These are phyloP conservation scores for Clohesyomyces aquaticus DNA, from an alignment of 495 filamentous ascomycete species.

Conservation along the genomic window DNA sequence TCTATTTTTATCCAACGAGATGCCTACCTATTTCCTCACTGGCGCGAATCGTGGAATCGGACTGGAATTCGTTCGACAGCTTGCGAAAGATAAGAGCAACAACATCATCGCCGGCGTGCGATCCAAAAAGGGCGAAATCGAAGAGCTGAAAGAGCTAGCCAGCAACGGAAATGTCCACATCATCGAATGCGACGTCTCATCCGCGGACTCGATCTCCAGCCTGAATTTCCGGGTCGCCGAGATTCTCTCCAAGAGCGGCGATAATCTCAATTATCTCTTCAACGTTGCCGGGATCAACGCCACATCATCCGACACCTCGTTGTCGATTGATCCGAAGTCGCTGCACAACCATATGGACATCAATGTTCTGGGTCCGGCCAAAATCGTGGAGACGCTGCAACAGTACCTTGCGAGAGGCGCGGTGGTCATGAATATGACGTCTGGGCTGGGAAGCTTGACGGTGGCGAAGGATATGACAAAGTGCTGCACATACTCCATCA, in stretches of 20 bases:
- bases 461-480: slow-evolving; percentile 32
- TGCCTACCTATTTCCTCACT: slow-evolving; percentile 60
- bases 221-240: slow-evolving; percentile 46
- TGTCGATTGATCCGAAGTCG: slow-evolving; percentile 46
- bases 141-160: slow-evolving; percentile 39
- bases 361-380: slow-evolving; percentile 38
- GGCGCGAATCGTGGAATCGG: slow-evolving; percentile 62
- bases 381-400: slow-evolving; percentile 34
- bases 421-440: slow-evolving; percentile 38
- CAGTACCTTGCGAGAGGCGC: slow-evolving; percentile 29
- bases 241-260: slow-evolving; percentile 38
- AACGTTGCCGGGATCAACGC: slow-evolving; percentile 52
- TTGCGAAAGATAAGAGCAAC: slow-evolving; percentile 51
- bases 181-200: slow-evolving; percentile 51
- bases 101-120: slow-evolving; percentile 57
- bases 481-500: slow-evolving; percentile 36
- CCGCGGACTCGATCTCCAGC: slow-evolving; percentile 34
- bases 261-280: slow-evolving; percentile 51
- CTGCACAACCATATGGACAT: slow-evolving; percentile 40
- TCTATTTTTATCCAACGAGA: no score
- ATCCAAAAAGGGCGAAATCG: slow-evolving; percentile 43
- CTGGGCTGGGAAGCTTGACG: slow-evolving; percentile 32
- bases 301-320: slow-evolving; percentile 43
- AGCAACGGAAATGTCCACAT: slow-evolving; percentile 46
- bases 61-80: slow-evolving; percentile 59